Evolutionary conservation across 257 asterid species (phyloP).

Genomic region (Petunia secreta): DNA sequence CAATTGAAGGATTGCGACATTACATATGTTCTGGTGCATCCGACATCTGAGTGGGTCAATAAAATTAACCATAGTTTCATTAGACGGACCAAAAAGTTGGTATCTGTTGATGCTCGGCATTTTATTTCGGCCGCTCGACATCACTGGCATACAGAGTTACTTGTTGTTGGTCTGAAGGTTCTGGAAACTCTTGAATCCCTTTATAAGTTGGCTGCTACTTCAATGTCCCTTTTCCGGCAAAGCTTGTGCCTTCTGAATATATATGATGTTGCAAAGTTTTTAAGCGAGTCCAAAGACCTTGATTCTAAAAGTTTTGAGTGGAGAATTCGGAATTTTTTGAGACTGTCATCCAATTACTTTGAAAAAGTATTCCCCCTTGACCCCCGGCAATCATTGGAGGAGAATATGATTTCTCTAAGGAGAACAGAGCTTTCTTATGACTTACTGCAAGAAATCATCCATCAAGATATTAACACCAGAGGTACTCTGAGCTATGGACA

Average conservation of each 20-base stretch:
- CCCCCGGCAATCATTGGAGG: slow-evolving; percentile 37
- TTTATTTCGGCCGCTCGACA: slow-evolving; percentile 48
- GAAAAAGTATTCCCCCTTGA: slow-evolving; percentile 51
- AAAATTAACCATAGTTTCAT: slow-evolving; percentile 35
- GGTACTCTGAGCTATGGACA: slow-evolving; percentile 40
- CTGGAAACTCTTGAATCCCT: slow-evolving; percentile 45
- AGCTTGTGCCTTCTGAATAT: slow-evolving; percentile 42
- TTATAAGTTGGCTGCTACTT: slow-evolving; percentile 24
- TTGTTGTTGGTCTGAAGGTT: slow-evolving; percentile 47
- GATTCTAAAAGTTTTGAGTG: slow-evolving; percentile 10
- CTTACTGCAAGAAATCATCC: slow-evolving; percentile 45
- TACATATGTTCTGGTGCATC: slow-evolving; percentile 45
- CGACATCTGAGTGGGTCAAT: slow-evolving; percentile 55
- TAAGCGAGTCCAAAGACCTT: slow-evolving; percentile 32
- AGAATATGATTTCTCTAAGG: slow-evolving; percentile 45
- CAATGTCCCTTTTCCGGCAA: slow-evolving; percentile 35
- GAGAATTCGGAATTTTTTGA: slow-evolving; percentile 33
- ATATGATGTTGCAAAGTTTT: slow-evolving; percentile 39
- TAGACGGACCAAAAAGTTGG: slow-evolving; percentile 27
- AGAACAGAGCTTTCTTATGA: slow-evolving; percentile 39
- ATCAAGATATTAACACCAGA: slow-evolving; percentile 1
- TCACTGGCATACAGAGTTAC: slow-evolving; percentile 46
- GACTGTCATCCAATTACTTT: slow-evolving; percentile 34
- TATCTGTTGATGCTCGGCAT: slow-evolving; percentile 41
- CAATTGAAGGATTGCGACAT: slow-evolving; percentile 17